These are phyloP conservation scores for Trichoderma atrobrunneum DNA, from an alignment of 2,329 filamentous ascomycete genomes.

Conservation along the genomic window DNA sequence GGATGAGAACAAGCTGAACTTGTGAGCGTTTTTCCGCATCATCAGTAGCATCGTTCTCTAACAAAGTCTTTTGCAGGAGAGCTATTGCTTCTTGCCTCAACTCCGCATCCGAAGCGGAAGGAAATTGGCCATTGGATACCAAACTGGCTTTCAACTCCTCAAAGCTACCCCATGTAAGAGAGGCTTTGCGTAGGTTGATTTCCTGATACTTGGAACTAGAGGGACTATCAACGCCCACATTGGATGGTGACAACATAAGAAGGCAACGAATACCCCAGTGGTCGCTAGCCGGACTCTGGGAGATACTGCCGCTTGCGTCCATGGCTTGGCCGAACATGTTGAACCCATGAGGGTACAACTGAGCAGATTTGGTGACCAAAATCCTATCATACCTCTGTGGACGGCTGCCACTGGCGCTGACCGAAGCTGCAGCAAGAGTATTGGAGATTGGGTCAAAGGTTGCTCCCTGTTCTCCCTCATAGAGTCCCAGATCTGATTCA, in stretches of 20 bases:
- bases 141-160: constrained; percentile 40
- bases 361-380: constrained; percentile 47
- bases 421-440: constrained; percentile 50
- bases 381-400: constrained; percentile 67
- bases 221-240: background rate
- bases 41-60: constrained; percentile 30
- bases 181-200: constrained; percentile 33
- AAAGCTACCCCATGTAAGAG: constrained; percentile 31
- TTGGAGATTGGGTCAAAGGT: constrained; percentile 63
- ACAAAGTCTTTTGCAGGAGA: constrained; percentile 43
- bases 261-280: constrained; percentile 57
- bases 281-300: constrained; percentile 44
- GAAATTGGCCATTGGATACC: constrained; percentile 40
- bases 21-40: constrained; percentile 23
- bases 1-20: constrained; percentile 48
- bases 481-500: constrained; percentile 36
- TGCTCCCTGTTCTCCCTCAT: constrained; percentile 61
- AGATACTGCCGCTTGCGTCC: background rate
- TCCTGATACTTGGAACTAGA: background rate
- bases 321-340: constrained; percentile 53
- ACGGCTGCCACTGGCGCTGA: constrained; percentile 48
- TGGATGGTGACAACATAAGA: constrained; percentile 26
- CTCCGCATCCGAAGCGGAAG: constrained; percentile 43
- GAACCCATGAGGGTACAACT: constrained; percentile 39
- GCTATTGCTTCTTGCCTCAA: constrained; percentile 44